These are phyloP conservation scores for Rhododendron ovatum DNA, from an alignment of 148 eudicot genomes.

Conservation along the genomic window DNA sequence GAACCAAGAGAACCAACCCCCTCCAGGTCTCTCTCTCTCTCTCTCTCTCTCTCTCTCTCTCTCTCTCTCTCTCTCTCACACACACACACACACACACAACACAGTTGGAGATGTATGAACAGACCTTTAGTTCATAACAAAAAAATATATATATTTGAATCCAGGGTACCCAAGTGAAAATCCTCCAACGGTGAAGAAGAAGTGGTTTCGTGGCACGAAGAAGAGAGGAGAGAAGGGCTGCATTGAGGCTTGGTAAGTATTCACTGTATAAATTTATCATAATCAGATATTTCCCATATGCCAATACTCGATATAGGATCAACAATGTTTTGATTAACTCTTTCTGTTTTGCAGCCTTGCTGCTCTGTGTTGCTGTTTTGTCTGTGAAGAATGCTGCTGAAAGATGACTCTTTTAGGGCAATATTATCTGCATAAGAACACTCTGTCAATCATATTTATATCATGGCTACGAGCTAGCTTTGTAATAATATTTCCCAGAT, in stretches of 20 bases:
- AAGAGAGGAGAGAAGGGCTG: slow-evolving; percentile 49
- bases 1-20: slow-evolving; percentile 39
- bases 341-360: slow-evolving; percentile 41
- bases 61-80: no score
- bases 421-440: background rate
- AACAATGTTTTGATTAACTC: background rate
- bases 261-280: background rate
- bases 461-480: background rate
- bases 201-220: slow-evolving; percentile 12
- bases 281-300: background rate
- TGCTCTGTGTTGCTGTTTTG: slow-evolving; percentile 59
- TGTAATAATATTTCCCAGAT: background rate
- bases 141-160: background rate
- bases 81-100: no score
- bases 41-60: background rate
- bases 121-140: background rate
- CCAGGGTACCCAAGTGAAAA: slow-evolving; percentile 41
- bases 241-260: slow-evolving; percentile 73
- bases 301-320: no score
- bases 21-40: slow-evolving; percentile 30
- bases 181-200: slow-evolving; percentile 28
- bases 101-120: background rate
- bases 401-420: background rate
- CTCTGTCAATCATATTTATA: background rate
- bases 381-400: slow-evolving; percentile 45